Evolutionary conservation across 2,329 filamentous ascomycete species (phyloP).

Genomic region (Trichoderma gracile): DNA sequence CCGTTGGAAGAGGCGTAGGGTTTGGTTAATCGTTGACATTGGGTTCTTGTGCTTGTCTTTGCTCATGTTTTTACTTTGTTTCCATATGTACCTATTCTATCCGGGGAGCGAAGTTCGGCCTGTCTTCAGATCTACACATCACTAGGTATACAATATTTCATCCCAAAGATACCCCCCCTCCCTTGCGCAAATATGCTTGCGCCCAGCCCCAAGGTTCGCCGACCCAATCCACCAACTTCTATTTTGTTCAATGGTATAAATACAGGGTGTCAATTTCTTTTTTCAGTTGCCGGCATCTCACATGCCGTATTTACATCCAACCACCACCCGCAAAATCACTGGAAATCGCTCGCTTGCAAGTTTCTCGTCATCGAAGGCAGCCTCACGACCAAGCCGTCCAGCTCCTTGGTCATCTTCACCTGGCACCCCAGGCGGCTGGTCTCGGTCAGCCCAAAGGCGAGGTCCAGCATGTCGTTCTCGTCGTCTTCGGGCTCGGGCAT

Average conservation of each 20-base stretch:
- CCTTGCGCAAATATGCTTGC: conserved; percentile 8
- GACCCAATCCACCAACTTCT: conserved; percentile 18
- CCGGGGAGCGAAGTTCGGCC: conserved; percentile 26
- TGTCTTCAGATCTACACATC: conserved; percentile 23
- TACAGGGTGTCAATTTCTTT: conserved; percentile 6
- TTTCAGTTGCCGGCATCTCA: neutral
- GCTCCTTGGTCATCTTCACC: conserved; percentile 84
- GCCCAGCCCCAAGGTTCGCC: conserved; percentile 14
- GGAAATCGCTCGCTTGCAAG: conserved; percentile 91
- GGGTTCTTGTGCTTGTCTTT: neutral
- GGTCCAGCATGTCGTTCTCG: conserved; percentile 87
- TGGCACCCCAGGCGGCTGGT: conserved; percentile 84
- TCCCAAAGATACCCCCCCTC: conserved; percentile 23
- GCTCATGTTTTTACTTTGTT: neutral
- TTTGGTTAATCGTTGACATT: neutral
- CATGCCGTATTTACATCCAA: neutral
- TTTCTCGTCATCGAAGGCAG: conserved; percentile 94
- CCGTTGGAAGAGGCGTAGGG: conserved; percentile 55
- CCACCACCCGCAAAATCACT: conserved; percentile 33
- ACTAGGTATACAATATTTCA: conserved; percentile 24
- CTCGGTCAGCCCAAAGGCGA: conserved; percentile 87
- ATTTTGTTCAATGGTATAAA: conserved; percentile 24
- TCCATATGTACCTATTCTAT: conserved; percentile 15
- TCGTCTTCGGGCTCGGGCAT: conserved; percentile 78
- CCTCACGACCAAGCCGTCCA: conserved; percentile 83